phyloP scores from a whole-genome alignment of 2,329 filamentous ascomycete species.

The Curvularia sp. region DNA sequence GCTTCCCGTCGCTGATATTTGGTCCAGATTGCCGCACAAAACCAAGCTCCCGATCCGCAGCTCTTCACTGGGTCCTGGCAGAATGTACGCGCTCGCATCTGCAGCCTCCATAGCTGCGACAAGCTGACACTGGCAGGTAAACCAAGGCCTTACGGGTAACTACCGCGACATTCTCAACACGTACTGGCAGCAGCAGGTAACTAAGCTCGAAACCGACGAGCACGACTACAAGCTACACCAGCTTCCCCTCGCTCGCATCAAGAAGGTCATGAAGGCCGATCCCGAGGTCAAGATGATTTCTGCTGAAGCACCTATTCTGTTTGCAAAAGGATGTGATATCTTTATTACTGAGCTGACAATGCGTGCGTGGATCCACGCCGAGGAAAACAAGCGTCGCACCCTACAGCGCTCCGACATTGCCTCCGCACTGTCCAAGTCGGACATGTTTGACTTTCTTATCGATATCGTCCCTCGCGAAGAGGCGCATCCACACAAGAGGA shows the following conservation, averaged over 20 bases:
- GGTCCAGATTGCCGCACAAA: conserved; percentile 79
- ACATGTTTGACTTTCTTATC: conserved; percentile 99
- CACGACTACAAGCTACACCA: conserved; percentile 99
- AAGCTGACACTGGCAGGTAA: conserved; percentile 68
- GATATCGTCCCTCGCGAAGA: conserved; percentile 98
- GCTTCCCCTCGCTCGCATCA: conserved; percentile 94
- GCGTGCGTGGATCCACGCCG: conserved; percentile 99
- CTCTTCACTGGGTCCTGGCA: conserved; percentile 94
- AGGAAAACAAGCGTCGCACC: conserved; percentile 97
- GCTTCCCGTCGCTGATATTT: conserved; percentile 40
- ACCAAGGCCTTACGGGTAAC: conserved; percentile 88
- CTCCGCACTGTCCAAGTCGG: conserved; percentile 91
- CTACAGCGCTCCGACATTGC: conserved; percentile 96
- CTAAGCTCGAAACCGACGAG: conserved; percentile 89
- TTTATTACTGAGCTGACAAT: conserved; percentile 99
- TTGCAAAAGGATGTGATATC: conserved; percentile 98
- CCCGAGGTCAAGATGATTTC: conserved; percentile 99
- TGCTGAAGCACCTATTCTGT: conserved; percentile 94
- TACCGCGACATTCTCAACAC: conserved; percentile 98
- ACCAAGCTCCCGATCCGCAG: conserved; percentile 86
- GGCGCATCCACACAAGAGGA: conserved; percentile 81
- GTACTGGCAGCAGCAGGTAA: conserved; percentile 99
- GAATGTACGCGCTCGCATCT: conserved; percentile 67
- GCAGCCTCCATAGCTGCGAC: background rate
- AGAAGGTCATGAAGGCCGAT: conserved; percentile 99